phyloP scores from a whole-genome alignment of 768 basidiomycete species.

The Russula earlei region DNA sequence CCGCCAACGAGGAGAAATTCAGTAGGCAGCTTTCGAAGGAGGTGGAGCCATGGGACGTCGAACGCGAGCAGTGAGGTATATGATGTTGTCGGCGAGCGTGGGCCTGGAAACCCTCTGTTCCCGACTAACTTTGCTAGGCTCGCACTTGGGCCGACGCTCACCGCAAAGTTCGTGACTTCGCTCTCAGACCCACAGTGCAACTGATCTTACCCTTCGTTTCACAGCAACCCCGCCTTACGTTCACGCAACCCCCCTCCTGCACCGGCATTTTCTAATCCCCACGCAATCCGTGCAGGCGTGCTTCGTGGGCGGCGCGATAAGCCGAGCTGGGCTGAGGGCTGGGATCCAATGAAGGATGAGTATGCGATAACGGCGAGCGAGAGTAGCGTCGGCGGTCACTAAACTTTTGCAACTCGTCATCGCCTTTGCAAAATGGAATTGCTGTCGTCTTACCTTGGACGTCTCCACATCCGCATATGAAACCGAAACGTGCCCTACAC shows the following conservation, averaged over 20 bases:
- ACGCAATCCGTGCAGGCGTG: conserved; percentile 20
- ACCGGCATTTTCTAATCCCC: conserved; percentile 24
- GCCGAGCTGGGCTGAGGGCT: conserved; percentile 33
- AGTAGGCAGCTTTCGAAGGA: conserved; percentile 1
- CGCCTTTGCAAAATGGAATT: neutral
- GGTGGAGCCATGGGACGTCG: conserved; percentile 16
- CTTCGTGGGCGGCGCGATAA: conserved; percentile 21
- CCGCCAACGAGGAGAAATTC: conserved; percentile 2
- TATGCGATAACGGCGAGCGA: conserved; percentile 36
- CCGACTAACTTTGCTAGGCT: conserved; percentile 71
- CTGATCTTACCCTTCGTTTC: neutral
- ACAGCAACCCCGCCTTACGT: conserved; percentile 24
- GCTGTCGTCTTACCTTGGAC: neutral
- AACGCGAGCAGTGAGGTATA: conserved; percentile 27
- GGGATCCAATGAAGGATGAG: conserved; percentile 34
- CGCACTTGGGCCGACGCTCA: conserved; percentile 54
- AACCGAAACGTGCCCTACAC: no score
- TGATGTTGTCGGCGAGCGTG: conserved; percentile 50
- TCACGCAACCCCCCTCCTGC: conserved; percentile 24
- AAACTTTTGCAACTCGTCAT: neutral
- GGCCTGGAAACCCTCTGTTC: conserved; percentile 70
- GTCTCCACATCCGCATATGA: no score
- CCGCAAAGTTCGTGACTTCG: conserved; percentile 35
- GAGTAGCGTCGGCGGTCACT: conserved; percentile 23
- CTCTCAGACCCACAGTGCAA: no score